Percentiles rank a stretch among this genome's conserved stretches.
phyloP scores from a whole-genome alignment of 2,329 filamentous ascomycete genomes.

The Pseudogymnoascus sp. region DNA sequence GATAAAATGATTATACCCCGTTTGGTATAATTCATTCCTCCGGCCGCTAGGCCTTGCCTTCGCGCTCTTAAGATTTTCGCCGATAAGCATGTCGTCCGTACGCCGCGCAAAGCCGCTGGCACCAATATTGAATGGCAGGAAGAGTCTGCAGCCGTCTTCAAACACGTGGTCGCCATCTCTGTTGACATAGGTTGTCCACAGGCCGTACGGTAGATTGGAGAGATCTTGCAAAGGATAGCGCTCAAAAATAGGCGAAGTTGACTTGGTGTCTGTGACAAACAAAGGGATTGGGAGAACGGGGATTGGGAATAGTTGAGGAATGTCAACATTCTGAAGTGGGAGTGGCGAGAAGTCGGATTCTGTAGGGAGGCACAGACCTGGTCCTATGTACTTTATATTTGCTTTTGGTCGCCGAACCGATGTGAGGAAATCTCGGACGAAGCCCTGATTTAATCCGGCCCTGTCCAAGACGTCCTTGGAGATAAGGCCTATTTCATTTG shows the following conservation, averaged over 20 bases:
- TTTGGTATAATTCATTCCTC: conserved; percentile 17
- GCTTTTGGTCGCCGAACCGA: conserved; percentile 11
- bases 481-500: conserved; percentile 9
- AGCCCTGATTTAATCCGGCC: conserved; percentile 9
- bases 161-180: conserved; percentile 8
- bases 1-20: conserved; percentile 17
- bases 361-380: conserved; percentile 11
- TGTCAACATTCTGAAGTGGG: conserved; percentile 2
- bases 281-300: conserved; percentile 12
- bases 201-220: conserved; percentile 9
- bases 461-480: conserved; percentile 11
- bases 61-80: conserved; percentile 7
- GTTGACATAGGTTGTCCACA: conserved; percentile 11
- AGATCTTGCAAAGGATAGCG: conserved; percentile 10
- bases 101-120: conserved; percentile 10
- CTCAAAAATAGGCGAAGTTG: conserved; percentile 10
- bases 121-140: conserved; percentile 11
- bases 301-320: neutral
- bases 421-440: conserved; percentile 12
- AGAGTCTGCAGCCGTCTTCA: conserved; percentile 13
- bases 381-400: conserved; percentile 12
- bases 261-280: conserved; percentile 14
- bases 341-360: neutral
- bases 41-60: neutral
- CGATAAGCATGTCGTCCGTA: conserved; percentile 12